Conservation (phyloP, 352 stramenopile genomes). For the Globisporangium paroecandrum region DNA sequence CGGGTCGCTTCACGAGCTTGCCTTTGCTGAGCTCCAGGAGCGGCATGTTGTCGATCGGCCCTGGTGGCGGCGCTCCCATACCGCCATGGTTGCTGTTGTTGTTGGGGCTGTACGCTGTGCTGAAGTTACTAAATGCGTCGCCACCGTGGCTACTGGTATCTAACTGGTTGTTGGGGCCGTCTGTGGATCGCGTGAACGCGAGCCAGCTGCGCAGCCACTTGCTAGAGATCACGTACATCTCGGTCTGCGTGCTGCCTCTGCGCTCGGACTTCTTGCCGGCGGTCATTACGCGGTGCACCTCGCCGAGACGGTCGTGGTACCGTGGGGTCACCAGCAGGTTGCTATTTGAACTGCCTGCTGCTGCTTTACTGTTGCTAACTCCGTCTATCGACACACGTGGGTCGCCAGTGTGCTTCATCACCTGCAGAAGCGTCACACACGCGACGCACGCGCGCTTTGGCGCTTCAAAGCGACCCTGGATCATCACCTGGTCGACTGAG, state of each 20-base stretch:
- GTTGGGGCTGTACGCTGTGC: slow-evolving; percentile 1
- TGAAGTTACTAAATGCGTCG: slow-evolving; percentile 4
- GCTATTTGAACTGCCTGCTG: slow-evolving; percentile 7
- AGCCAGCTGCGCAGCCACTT: slow-evolving; percentile 60
- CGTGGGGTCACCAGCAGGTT: slow-evolving; percentile 26
- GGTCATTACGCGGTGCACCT: slow-evolving; percentile 69
- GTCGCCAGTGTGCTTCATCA: slow-evolving; percentile 50
- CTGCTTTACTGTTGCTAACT: slow-evolving; percentile 16
- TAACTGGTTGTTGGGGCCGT: slow-evolving; percentile 9
- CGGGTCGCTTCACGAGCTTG: slow-evolving; percentile 39
- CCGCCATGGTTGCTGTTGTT: slow-evolving; percentile 15
- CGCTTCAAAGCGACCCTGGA: slow-evolving; percentile 46
- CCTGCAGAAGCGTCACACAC: slow-evolving; percentile 56
- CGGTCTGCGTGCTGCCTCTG: slow-evolving; percentile 41
- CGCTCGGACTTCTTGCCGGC: slow-evolving; percentile 55
- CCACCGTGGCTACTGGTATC: slow-evolving; percentile 10
- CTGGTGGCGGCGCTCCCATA: slow-evolving; percentile 22
- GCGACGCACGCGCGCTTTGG: slow-evolving; percentile 59
- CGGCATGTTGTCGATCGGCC: slow-evolving; percentile 59
- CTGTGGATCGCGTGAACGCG: slow-evolving; percentile 41
- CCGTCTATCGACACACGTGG: slow-evolving; percentile 40
- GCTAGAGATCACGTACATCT: slow-evolving; percentile 60
- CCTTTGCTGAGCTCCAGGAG: slow-evolving; percentile 55
- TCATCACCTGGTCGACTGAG: slow-evolving; percentile 54
- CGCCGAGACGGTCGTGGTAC: slow-evolving; percentile 55